Evolutionary conservation across 2,329 filamentous ascomycete genomes (phyloP).

Genomic region (Nectriaceae sp.): DNA sequence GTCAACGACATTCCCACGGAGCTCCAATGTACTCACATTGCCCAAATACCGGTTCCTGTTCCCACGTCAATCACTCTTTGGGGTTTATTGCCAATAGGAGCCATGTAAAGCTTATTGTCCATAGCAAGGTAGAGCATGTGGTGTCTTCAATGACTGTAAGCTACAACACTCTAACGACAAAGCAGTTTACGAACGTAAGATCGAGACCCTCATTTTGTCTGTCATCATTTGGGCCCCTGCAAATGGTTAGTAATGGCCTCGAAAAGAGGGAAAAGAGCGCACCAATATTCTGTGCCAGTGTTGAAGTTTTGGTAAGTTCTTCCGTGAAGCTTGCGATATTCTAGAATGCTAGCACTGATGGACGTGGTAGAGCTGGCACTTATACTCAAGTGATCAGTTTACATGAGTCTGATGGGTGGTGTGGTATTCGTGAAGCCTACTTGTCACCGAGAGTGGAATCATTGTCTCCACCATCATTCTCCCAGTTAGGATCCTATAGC

Average conservation of each 20-base stretch:
- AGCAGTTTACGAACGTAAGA: slow-evolving; percentile 15
- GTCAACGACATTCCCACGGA: not conserved
- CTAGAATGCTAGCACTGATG: slow-evolving; percentile 9
- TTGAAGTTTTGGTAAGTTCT: slow-evolving; percentile 14
- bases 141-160: slow-evolving; percentile 9
- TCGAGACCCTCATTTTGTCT: slow-evolving; percentile 27
- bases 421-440: too few relatives aligned
- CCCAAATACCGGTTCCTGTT: slow-evolving; percentile 59
- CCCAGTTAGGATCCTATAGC: too few relatives aligned
- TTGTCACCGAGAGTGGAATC: slow-evolving; percentile 2
- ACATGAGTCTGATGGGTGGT: too few relatives aligned
- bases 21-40: slow-evolving; percentile 36
- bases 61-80: slow-evolving; percentile 46
- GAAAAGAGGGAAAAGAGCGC: not conserved
- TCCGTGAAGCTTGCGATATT: slow-evolving; percentile 14
- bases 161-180: not conserved
- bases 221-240: slow-evolving; percentile 28
- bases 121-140: slow-evolving; percentile 17
- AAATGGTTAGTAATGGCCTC: not conserved
- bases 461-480: slow-evolving; percentile 2
- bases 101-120: slow-evolving; percentile 11
- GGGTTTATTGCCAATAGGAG: slow-evolving; percentile 6
- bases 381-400: too few relatives aligned
- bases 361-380: slow-evolving; percentile 11
- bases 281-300: slow-evolving; percentile 20